phyloP scores from a whole-genome alignment of 495 filamentous ascomycete genomes.

The Sabuloglossum arenarium region DNA sequence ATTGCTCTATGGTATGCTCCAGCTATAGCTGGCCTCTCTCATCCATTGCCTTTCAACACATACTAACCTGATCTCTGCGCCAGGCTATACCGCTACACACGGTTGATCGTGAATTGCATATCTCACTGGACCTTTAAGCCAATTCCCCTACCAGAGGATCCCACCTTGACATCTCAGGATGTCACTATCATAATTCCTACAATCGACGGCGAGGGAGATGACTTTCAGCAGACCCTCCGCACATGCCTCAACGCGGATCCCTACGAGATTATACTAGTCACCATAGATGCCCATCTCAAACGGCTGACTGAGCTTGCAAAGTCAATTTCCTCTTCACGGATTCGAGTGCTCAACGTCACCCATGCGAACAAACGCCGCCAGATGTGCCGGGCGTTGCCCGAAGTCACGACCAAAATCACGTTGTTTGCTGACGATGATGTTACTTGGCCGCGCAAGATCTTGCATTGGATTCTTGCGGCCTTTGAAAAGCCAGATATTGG shows the following conservation, averaged over 20 bases:
- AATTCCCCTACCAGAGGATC: conserved; percentile 36
- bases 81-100: conserved; percentile 40
- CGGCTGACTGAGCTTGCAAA: conserved; percentile 29
- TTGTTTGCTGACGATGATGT: conserved; percentile 81
- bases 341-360: conserved; percentile 29
- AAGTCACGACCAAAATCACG: conserved; percentile 51
- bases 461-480: conserved; percentile 67
- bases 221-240: conserved; percentile 36
- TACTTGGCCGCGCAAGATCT: conserved; percentile 52
- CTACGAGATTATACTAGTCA: conserved; percentile 37
- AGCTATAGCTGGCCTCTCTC: neutral
- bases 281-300: conserved; percentile 39
- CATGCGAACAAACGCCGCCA: conserved; percentile 69
- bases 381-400: conserved; percentile 59
- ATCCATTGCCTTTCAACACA: neutral
- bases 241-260: conserved; percentile 35
- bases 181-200: conserved; percentile 57
- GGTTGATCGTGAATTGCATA: conserved; percentile 41
- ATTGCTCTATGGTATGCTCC: neutral
- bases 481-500: conserved; percentile 61
- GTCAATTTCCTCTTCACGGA: conserved; percentile 19
- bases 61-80: neutral
- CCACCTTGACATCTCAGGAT: conserved; percentile 43
- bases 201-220: conserved; percentile 38
- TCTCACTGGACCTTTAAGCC: conserved; percentile 45